Evolutionary conservation across 2,329 filamentous ascomycete genomes (phyloP).

Genomic region (Raffaelea albimanens): DNA sequence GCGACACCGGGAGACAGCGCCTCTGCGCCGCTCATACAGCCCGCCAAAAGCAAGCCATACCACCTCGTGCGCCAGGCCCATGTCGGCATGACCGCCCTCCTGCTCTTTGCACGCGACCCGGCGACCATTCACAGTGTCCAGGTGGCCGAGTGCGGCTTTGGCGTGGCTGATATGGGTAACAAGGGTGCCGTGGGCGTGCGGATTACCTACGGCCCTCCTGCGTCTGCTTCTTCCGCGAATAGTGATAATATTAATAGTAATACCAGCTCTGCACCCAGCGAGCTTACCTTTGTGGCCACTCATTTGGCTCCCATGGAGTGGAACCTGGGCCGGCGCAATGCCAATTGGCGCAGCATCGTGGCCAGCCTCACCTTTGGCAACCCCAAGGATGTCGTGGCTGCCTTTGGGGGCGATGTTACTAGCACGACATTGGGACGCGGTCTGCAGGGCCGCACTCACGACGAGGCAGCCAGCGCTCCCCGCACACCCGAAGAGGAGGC

Average conservation of each 20-base stretch:
- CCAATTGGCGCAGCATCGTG: conserved; percentile 81
- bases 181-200: conserved; percentile 84
- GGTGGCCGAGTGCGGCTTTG: conserved; percentile 76
- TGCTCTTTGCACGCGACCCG: conserved; percentile 68
- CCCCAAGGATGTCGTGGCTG: conserved; percentile 27
- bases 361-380: conserved; percentile 67
- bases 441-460: conserved; percentile 7
- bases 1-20: not conserved
- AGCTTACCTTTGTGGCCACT: conserved; percentile 77
- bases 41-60: conserved; percentile 33
- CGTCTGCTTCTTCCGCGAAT: conserved; percentile 15
- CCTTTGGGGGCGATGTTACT: not conserved
- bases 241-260: no score
- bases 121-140: conserved; percentile 55
- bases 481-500: conserved; percentile 23
- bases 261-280: conserved; percentile 30
- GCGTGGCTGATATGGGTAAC: conserved; percentile 82
- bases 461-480: conserved; percentile 14
- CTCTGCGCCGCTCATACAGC: not conserved
- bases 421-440: conserved; percentile 1
- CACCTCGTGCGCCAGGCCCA: conserved; percentile 62
- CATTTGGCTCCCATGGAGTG: conserved; percentile 86
- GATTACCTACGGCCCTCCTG: conserved; percentile 41
- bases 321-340: conserved; percentile 64
- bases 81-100: conserved; percentile 80